Evolutionary conservation across 352 stramenopile species (phyloP).

Genomic region (Globisporangium okanoganense): DNA sequence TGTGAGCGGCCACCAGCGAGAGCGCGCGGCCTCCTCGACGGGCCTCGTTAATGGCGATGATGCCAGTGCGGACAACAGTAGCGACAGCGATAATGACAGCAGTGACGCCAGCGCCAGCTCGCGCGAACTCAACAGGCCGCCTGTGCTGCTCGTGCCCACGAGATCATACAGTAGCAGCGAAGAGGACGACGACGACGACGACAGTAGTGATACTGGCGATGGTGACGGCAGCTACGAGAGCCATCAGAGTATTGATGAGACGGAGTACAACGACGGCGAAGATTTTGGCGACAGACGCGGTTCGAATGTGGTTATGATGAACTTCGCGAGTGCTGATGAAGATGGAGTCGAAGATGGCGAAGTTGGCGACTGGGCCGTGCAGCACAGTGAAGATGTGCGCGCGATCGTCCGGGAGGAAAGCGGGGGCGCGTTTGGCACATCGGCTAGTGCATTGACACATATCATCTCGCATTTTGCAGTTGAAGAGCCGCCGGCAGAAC

Average conservation of each 20-base stretch:
- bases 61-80: neutral
- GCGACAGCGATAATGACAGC: neutral
- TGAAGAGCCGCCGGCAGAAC: neutral
- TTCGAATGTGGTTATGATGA: neutral
- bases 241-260: neutral
- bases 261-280: neutral
- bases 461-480: neutral
- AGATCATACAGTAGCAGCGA: conserved; percentile 26
- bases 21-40: neutral
- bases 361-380: neutral
- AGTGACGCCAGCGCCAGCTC: neutral
- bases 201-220: neutral
- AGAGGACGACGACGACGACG: conserved; percentile 8
- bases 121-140: neutral
- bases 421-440: neutral
- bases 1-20: neutral
- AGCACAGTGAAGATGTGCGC: neutral
- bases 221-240: neutral
- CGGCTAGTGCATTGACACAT: neutral
- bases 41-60: neutral
- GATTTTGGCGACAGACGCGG: neutral
- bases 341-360: neutral
- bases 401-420: neutral
- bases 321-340: neutral
- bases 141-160: conserved; percentile 21